Percentiles rank a stretch among this genome's conserved stretches.
Conservation (phyloP, 345 rosid genomes). For the Citrus inodora region DNA sequence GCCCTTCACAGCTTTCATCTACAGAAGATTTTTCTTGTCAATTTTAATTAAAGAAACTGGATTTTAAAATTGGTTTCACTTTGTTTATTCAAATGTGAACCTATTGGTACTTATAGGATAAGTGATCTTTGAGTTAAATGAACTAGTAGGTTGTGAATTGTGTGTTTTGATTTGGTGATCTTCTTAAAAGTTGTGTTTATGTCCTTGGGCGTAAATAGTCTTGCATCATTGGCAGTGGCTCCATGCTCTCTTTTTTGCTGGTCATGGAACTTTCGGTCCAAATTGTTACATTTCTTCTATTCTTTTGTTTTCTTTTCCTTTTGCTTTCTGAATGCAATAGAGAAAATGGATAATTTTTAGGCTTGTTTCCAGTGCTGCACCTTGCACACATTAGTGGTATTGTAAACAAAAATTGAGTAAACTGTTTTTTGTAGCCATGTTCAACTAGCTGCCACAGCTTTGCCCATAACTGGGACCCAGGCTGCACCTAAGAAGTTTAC, state of each 20-base stretch:
- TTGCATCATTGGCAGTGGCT: neutral
- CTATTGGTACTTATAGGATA: neutral
- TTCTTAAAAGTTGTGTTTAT: neutral
- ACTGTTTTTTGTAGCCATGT: slow-evolving; percentile 58
- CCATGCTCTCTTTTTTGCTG: neutral
- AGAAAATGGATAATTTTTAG: neutral
- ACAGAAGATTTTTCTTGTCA: neutral
- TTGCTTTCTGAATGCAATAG: neutral
- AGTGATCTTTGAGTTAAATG: neutral
- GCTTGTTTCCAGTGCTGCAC: neutral
- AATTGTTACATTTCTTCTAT: neutral
- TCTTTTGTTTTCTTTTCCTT: neutral
- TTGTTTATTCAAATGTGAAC: neutral
- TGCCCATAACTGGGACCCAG: slow-evolving; percentile 83
- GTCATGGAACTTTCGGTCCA: neutral
- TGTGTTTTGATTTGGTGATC: neutral
- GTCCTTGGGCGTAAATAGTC: neutral
- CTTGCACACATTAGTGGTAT: neutral
- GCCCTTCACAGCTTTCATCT: neutral
- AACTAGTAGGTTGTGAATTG: neutral
- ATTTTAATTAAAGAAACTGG: neutral
- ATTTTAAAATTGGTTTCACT: neutral
- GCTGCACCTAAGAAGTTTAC: slow-evolving; percentile 57
- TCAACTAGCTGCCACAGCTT: slow-evolving; percentile 80
- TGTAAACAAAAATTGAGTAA: neutral